Conservation (phyloP, 1,284 basidiomycete species). For the Neonothopanus nambi region DNA sequence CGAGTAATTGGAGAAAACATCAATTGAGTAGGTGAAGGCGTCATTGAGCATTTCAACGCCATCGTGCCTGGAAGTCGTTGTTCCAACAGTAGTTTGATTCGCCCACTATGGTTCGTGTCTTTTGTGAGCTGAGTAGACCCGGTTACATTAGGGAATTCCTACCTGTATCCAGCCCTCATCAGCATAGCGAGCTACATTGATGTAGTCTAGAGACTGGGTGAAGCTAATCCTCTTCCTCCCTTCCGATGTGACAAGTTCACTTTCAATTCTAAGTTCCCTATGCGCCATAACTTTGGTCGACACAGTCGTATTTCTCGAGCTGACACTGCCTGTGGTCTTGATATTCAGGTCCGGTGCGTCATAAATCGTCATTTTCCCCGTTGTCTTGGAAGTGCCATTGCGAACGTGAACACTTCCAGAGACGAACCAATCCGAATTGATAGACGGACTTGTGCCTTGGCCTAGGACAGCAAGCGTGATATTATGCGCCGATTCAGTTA, state of each 20-base stretch:
- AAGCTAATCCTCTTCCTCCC: slow-evolving; percentile 46
- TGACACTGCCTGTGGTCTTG: slow-evolving; percentile 30
- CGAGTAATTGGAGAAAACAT: slow-evolving; percentile 38
- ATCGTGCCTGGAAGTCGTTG: slow-evolving; percentile 33
- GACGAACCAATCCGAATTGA: slow-evolving; percentile 46
- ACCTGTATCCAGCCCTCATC: slow-evolving; percentile 48
- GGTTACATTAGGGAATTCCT: slow-evolving; percentile 8
- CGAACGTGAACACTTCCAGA: slow-evolving; percentile 41
- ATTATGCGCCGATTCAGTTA: slow-evolving; percentile 36
- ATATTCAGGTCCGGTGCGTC: slow-evolving; percentile 28
- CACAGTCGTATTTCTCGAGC: slow-evolving; percentile 34
- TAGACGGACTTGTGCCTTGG: slow-evolving; percentile 37
- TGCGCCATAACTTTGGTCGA: slow-evolving; percentile 46
- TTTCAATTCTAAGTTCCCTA: slow-evolving; percentile 44
- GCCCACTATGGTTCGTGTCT: slow-evolving; percentile 27
- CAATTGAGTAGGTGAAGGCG: slow-evolving; percentile 38
- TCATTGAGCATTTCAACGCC: slow-evolving; percentile 33
- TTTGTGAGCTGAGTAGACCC: not conserved
- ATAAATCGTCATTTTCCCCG: slow-evolving; percentile 37
- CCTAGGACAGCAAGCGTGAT: slow-evolving; percentile 43
- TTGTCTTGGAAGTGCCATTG: slow-evolving; percentile 34
- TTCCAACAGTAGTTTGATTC: slow-evolving; percentile 36
- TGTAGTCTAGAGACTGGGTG: slow-evolving; percentile 44
- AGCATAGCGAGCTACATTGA: slow-evolving; percentile 46
- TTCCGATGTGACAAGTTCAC: slow-evolving; percentile 47